phyloP scores from a whole-genome alignment of 177 flowering plant genomes.

The Vitis hybrid region DNA sequence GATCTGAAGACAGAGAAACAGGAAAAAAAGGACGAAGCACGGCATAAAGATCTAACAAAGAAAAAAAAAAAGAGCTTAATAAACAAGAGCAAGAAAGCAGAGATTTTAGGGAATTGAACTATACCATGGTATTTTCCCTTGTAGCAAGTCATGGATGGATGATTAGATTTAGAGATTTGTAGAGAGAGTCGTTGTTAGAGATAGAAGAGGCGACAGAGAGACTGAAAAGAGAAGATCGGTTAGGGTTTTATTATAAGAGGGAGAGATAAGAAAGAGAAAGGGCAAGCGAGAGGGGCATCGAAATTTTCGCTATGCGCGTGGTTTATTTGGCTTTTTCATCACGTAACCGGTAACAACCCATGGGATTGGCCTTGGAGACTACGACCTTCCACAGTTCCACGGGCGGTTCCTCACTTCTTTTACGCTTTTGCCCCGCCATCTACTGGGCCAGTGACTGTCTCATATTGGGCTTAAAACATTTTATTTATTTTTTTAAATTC shows the following conservation, averaged over 20 bases:
- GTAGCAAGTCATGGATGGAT: constrained; percentile 7
- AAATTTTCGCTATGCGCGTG: not conserved
- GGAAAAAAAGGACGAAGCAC: no score
- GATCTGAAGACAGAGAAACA: no score
- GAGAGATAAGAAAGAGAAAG: no score
- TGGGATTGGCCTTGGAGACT: not conserved
- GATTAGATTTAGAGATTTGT: not conserved
- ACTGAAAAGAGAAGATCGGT: not conserved
- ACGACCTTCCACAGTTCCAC: not conserved
- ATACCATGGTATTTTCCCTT: constrained; percentile 20
- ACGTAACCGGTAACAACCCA: not conserved
- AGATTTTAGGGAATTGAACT: no score
- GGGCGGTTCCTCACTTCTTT: not conserved
- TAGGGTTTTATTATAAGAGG: not conserved
- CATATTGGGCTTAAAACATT: not conserved
- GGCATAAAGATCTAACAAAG: not conserved
- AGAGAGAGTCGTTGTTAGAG: not conserved
- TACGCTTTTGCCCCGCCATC: not conserved
- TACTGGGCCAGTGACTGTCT: not conserved
- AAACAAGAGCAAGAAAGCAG: not conserved
- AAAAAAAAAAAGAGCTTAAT: not conserved
- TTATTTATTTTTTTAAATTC: not conserved
- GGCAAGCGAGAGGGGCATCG: not conserved
- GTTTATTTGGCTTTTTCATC: constrained; percentile 1
- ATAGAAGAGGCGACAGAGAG: not conserved